phyloP scores from a whole-genome alignment of 106 monocot genomes.

The Dendrobium chrysotoxum region DNA sequence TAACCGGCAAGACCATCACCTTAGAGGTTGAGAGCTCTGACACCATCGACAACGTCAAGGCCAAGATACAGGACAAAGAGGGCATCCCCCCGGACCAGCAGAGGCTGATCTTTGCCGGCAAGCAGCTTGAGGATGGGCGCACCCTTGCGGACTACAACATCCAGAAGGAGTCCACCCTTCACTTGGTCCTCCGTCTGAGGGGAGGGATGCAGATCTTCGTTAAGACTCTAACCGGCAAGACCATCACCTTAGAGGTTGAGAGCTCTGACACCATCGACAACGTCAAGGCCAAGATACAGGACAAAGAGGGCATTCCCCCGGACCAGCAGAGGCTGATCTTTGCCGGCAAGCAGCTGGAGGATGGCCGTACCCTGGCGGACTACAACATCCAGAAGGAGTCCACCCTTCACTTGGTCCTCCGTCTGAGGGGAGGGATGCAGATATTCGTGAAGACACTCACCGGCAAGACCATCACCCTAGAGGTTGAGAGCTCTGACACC shows the following conservation, averaged over 20 bases:
- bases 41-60: constrained; percentile 85
- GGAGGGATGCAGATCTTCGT: constrained; percentile 77
- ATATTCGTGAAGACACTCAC: background rate
- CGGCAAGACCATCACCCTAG: too few relatives aligned
- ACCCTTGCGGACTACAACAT: constrained; percentile 68
- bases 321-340: constrained; percentile 90
- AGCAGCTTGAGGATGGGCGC: constrained; percentile 83
- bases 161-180: constrained; percentile 41
- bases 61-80: constrained; percentile 90
- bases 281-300: constrained; percentile 85
- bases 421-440: constrained; percentile 25
- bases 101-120: constrained; percentile 77
- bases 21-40: constrained; percentile 76
- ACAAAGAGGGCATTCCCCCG: constrained; percentile 89
- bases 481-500: too few relatives aligned
- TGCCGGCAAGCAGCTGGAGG: constrained; percentile 85
- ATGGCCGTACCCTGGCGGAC: constrained; percentile 68
- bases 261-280: constrained; percentile 80
- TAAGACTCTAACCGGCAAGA: constrained; percentile 77
- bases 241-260: constrained; percentile 80
- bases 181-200: constrained; percentile 19
- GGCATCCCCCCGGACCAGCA: constrained; percentile 93
- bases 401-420: constrained; percentile 19
- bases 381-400: constrained; percentile 62
- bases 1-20: constrained; percentile 82